A percentile compares a stretch with the other conserved stretches of the same genome.
Conservation (phyloP, 768 basidiomycete genomes). For the Ramaria rubella region DNA sequence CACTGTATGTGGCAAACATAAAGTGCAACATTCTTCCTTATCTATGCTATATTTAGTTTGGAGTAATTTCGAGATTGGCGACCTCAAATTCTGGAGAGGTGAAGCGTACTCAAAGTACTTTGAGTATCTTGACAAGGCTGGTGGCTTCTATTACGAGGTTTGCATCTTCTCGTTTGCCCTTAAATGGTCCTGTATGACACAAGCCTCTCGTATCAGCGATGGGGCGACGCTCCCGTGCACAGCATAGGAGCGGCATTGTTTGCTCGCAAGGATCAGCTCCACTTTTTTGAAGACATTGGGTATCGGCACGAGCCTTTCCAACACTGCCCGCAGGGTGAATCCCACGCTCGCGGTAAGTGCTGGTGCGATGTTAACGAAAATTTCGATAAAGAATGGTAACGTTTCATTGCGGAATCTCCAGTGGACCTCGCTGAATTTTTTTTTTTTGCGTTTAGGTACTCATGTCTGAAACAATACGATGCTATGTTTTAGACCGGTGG, state of each 20-base stretch:
- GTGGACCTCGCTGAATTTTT: neutral
- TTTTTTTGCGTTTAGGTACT: constrained; percentile 52
- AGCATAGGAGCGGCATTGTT: constrained; percentile 46
- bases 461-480: constrained; percentile 77
- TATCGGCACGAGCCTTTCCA: constrained; percentile 49
- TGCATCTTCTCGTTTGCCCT: neutral
- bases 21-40: too few relatives aligned
- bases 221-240: constrained; percentile 44
- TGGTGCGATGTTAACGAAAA: constrained; percentile 44
- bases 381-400: constrained; percentile 43
- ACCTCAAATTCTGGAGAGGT: constrained; percentile 34
- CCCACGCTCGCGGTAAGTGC: constrained; percentile 40
- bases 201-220: constrained; percentile 17
- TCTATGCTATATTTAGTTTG: constrained; percentile 27
- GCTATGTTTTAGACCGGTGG: constrained; percentile 37
- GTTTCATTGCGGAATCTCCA: neutral
- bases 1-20: constrained; percentile 73
- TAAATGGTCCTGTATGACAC: neutral
- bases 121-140: constrained; percentile 33
- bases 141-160: constrained; percentile 36
- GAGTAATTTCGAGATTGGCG: constrained; percentile 39
- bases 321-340: constrained; percentile 38
- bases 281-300: constrained; percentile 73
- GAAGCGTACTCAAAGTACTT: constrained; percentile 39
- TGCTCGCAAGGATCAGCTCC: constrained; percentile 49